These are phyloP conservation scores for Aureobasidium vineae DNA, from an alignment of 2,329 filamentous ascomycete species.

Conservation along the genomic window DNA sequence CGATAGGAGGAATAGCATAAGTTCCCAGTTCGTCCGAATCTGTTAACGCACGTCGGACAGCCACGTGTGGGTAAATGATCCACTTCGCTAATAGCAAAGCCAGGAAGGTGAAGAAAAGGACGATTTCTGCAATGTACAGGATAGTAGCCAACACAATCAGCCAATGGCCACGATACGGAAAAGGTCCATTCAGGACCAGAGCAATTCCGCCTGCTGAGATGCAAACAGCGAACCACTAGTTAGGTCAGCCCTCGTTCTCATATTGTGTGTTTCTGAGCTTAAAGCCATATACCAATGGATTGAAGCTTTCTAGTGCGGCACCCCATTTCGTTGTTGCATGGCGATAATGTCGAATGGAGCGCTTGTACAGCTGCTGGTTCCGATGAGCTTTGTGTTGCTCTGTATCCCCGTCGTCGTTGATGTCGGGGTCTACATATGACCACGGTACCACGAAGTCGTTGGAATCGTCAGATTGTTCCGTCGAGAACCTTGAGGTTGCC, in stretches of 20 bases:
- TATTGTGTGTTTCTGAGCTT: background rate
- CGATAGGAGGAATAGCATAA: slow-evolving; percentile 27
- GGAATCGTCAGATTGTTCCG: background rate
- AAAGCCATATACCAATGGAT: slow-evolving; percentile 6
- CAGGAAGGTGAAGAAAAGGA: slow-evolving; percentile 28
- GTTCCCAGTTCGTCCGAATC: slow-evolving; percentile 26
- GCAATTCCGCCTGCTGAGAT: slow-evolving; percentile 27
- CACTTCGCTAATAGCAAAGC: background rate
- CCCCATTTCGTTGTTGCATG: slow-evolving; percentile 29
- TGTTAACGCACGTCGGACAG: slow-evolving; percentile 15
- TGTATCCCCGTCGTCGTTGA: slow-evolving; percentile 26
- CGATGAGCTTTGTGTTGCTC: slow-evolving; percentile 27
- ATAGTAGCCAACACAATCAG: slow-evolving; percentile 25
- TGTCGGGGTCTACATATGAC: slow-evolving; percentile 3
- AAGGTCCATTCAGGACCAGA: slow-evolving; percentile 24
- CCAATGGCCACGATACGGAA: slow-evolving; percentile 27
- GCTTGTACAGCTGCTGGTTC: slow-evolving; percentile 24
- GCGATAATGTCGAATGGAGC: slow-evolving; percentile 26
- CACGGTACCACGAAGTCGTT: slow-evolving; percentile 25
- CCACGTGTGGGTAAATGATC: slow-evolving; percentile 26
- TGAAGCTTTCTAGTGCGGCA: slow-evolving; percentile 24
- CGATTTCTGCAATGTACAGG: slow-evolving; percentile 18
- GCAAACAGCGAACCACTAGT: slow-evolving; percentile 16
- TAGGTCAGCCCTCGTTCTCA: background rate
- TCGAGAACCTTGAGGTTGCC: background rate